Evolutionary conservation across 768 basidiomycete species (phyloP).

Genomic region (Xerocomus brunneocitrinus): DNA sequence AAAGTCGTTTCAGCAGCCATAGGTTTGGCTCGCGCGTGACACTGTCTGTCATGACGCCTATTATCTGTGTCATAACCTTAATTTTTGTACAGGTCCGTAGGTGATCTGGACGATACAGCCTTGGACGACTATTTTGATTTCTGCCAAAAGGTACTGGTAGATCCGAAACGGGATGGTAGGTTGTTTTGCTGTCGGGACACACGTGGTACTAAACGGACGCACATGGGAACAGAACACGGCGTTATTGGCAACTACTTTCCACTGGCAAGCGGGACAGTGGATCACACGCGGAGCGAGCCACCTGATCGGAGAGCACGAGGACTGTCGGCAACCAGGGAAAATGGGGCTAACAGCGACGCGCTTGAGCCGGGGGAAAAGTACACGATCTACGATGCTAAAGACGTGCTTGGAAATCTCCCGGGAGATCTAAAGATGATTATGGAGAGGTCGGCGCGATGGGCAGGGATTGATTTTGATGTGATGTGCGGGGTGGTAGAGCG

Average conservation of each 20-base stretch:
- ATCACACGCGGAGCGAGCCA: background rate
- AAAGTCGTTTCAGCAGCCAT: slow-evolving; percentile 27
- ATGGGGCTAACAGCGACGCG: slow-evolving; percentile 4
- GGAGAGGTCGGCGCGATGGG: slow-evolving; percentile 46
- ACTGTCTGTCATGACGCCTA: slow-evolving; percentile 39
- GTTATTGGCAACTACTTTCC: slow-evolving; percentile 43
- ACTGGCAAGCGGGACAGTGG: slow-evolving; percentile 12
- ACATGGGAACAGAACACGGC: slow-evolving; percentile 22
- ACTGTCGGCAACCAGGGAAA: slow-evolving; percentile 8
- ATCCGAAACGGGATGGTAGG: slow-evolving; percentile 25
- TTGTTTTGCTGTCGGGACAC: slow-evolving; percentile 11
- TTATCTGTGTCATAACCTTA: slow-evolving; percentile 2
- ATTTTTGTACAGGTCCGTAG: slow-evolving; percentile 42
- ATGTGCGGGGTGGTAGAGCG: slow-evolving; percentile 54
- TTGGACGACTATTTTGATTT: slow-evolving; percentile 66
- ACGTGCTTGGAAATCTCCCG: slow-evolving; percentile 56
- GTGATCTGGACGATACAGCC: slow-evolving; percentile 45
- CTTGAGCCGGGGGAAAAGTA: slow-evolving; percentile 56
- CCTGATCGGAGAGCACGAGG: slow-evolving; percentile 2
- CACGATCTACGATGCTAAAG: slow-evolving; percentile 62
- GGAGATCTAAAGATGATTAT: slow-evolving; percentile 50
- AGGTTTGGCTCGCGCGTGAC: slow-evolving; percentile 41
- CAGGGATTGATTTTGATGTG: slow-evolving; percentile 50
- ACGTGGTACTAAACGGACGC: slow-evolving; percentile 11
- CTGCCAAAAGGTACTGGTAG: slow-evolving; percentile 51